Evolutionary conservation across 1,284 basidiomycete species (phyloP).

Genomic region (Austroboletus olivaceoglutinosus): DNA sequence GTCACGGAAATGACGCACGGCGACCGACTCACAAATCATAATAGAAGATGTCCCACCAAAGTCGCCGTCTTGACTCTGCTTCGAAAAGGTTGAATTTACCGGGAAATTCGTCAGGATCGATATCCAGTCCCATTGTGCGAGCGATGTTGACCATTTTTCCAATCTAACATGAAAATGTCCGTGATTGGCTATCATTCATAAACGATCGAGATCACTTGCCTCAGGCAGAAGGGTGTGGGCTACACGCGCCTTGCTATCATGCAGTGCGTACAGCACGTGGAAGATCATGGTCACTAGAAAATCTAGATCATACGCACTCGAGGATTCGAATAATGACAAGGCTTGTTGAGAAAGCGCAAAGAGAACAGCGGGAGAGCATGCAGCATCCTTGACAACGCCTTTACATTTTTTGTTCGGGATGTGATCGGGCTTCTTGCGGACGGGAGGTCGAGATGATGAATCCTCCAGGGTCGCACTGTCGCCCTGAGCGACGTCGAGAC

Average conservation of each 20-base stretch:
- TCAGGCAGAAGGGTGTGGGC: slow-evolving; percentile 35
- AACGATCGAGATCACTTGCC: slow-evolving; percentile 30
- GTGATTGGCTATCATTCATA: slow-evolving; percentile 27
- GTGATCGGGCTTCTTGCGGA: slow-evolving; percentile 26
- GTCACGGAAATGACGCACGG: slow-evolving; percentile 1
- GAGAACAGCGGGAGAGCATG: slow-evolving; percentile 37
- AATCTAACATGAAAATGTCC: slow-evolving; percentile 37
- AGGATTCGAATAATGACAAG: slow-evolving; percentile 41
- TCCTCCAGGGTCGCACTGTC: slow-evolving; percentile 22
- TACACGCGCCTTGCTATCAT: slow-evolving; percentile 46
- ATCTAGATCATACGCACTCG: slow-evolving; percentile 46
- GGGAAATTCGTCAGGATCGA: slow-evolving; percentile 57
- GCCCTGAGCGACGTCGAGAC: slow-evolving; percentile 22
- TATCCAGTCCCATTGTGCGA: slow-evolving; percentile 58
- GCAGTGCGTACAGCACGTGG: slow-evolving; percentile 53
- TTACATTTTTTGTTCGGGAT: slow-evolving; percentile 27
- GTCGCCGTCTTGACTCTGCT: slow-evolving; percentile 55
- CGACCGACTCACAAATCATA: slow-evolving; percentile 60
- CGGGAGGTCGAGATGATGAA: slow-evolving; percentile 23
- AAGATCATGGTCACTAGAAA: slow-evolving; percentile 51
- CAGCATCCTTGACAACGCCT: slow-evolving; percentile 26
- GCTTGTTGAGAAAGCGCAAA: slow-evolving; percentile 48
- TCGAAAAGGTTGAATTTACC: slow-evolving; percentile 47
- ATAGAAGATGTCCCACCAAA: slow-evolving; percentile 75
- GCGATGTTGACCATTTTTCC: slow-evolving; percentile 67